Conservation (phyloP, 1,284 basidiomycete species). For the Austroboletus olivaceoglutinosus region DNA sequence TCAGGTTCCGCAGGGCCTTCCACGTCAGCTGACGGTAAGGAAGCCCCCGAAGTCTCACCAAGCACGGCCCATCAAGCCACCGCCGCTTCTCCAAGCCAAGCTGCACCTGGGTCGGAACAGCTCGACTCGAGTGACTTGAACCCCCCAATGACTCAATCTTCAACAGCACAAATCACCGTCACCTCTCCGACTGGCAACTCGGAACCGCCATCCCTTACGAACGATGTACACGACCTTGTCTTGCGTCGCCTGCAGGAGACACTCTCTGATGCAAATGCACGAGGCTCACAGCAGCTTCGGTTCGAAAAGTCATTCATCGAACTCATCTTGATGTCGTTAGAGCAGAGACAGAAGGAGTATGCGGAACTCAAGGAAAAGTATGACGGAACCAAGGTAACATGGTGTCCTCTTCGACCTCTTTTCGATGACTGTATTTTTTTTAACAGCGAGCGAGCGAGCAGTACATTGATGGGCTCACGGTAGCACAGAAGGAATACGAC, state of each 20-base stretch:
- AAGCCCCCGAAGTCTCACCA: slow-evolving; percentile 15
- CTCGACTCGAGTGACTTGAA: slow-evolving; percentile 19
- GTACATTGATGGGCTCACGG: slow-evolving; percentile 87
- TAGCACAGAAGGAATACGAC: slow-evolving; percentile 93
- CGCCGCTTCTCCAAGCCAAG: slow-evolving; percentile 8
- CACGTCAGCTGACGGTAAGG: slow-evolving; percentile 1
- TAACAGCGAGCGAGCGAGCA: slow-evolving; percentile 81
- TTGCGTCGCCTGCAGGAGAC: slow-evolving; percentile 56
- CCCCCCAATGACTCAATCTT: slow-evolving; percentile 10
- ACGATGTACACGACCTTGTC: slow-evolving; percentile 48
- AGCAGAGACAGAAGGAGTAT: slow-evolving; percentile 64
- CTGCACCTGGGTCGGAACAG: slow-evolving; percentile 12
- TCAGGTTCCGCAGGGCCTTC: not conserved
- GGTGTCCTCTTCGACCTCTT: not conserved
- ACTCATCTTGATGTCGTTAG: slow-evolving; percentile 67
- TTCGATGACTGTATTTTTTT: slow-evolving; percentile 1
- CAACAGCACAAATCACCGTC: slow-evolving; percentile 41
- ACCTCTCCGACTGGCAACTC: slow-evolving; percentile 41
- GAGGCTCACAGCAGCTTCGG: slow-evolving; percentile 62
- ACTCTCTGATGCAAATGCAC: slow-evolving; percentile 61
- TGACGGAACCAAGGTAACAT: slow-evolving; percentile 78
- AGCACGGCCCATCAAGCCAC: slow-evolving; percentile 16
- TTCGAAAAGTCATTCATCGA: slow-evolving; percentile 77
- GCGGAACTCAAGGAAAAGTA: slow-evolving; percentile 72
- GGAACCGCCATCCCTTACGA: slow-evolving; percentile 29